Base-by-base conservation (phyloP, 306 rosid genomes). In the Abrus pulchellus region DNA sequence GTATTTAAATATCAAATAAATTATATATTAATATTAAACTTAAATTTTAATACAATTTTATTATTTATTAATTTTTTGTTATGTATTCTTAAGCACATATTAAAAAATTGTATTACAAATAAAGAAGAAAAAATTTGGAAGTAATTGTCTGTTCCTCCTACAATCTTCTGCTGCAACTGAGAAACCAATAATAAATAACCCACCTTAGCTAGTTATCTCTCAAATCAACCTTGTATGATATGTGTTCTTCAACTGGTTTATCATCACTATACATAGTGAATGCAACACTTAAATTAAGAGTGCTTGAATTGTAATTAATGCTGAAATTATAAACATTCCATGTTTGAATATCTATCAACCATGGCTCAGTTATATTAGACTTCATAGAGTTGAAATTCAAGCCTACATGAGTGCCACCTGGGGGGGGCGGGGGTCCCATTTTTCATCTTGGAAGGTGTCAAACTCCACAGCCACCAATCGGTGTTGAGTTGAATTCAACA, bases 391-490 rank as follows among this genome's bases (percentile, higher is more conserved):
- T 85, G 80, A 89, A 20, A 67, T 89, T 84, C 33, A 87, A 56
- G 43, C 90, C 90, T 3, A 87, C 81, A 63, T 87, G 92, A 56
- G 38, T 2, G 7, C 54, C 27, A 3, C 71, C 32, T 13, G 1
- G 5, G 6, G 87, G 85, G 20, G 20, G 20, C n/a, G 20, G 20
- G 0, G 0, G 65, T 81, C 86, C 79, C 83, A 59, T 5, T 10
- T 7, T 5, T 14, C 0, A 40, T 89, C 81, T 8, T 3, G 6
- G 66, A 32, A 75, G 30, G 85, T 83, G 82, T 89, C 92, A 44
- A 83, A 85, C 80, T 89, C 90, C 40, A 87, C 88, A 8, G 83
- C 89, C 13, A 85, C 72, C 49, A 83, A 85, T 2, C 76, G 48
- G 30, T 71, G 47, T 3, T 75, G 10, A 12, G 82, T 83, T 34